phyloP scores from a whole-genome alignment of 108 stramenopile genomes.

The Nitzschia sp. region DNA sequence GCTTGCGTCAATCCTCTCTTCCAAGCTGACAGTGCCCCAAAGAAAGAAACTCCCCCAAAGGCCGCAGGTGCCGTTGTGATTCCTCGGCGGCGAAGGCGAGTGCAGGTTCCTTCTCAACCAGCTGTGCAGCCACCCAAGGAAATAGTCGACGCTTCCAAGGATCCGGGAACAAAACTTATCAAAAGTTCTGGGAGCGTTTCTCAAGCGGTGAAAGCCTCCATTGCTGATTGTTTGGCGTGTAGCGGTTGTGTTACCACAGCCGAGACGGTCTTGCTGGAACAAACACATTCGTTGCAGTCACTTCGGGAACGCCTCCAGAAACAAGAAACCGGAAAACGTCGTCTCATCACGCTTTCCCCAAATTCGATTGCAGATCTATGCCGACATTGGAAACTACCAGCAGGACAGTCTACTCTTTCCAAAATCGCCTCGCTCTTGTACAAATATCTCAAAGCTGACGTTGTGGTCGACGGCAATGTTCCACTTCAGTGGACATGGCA shows the following conservation, averaged over 20 bases:
- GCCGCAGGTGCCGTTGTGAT: slow-evolving; percentile 12
- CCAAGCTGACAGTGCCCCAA: slow-evolving; percentile 34
- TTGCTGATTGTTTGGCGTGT: slow-evolving; percentile 98
- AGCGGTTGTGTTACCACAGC: slow-evolving; percentile 98
- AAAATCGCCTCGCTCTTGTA: slow-evolving; percentile 50
- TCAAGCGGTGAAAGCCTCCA: slow-evolving; percentile 71
- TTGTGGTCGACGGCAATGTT: slow-evolving; percentile 74
- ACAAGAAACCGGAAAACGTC: not conserved
- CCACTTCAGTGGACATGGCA: slow-evolving; percentile 71
- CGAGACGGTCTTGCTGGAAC: slow-evolving; percentile 93
- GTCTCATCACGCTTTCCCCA: slow-evolving; percentile 65
- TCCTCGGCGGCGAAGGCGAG: slow-evolving; percentile 31
- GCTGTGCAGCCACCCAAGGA: not conserved
- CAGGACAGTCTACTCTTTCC: slow-evolving; percentile 2
- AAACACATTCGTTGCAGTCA: slow-evolving; percentile 72
- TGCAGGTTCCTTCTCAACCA: slow-evolving; percentile 7
- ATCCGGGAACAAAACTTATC: not conserved
- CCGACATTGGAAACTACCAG: slow-evolving; percentile 53
- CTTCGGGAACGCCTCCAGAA: slow-evolving; percentile 32
- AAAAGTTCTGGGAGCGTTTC: not conserved
- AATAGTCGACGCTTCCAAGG: not conserved
- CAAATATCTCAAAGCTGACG: slow-evolving; percentile 43
- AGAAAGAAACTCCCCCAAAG: slow-evolving; percentile 4
- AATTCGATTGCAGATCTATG: slow-evolving; percentile 74
- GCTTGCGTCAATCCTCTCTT: slow-evolving; percentile 90